Evolutionary conservation across 202 grass and related monocot species (phyloP), one percentile per base, ranked within the genome.

Genomic region (Musa balbisiana): DNA sequence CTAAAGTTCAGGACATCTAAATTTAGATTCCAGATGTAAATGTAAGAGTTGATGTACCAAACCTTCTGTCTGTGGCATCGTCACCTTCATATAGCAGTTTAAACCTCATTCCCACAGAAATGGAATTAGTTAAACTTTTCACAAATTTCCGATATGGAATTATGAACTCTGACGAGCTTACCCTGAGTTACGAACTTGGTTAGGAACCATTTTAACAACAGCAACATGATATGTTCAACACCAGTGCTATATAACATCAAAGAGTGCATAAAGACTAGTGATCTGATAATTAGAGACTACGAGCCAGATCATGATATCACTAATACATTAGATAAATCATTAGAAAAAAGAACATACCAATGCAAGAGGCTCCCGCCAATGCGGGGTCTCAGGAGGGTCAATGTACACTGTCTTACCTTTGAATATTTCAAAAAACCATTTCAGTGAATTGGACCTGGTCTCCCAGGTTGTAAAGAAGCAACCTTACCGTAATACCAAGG

Each of bases 31-130:
- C 25, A 80, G 73, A 71, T 2, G 83, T 55, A 55, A 64, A 68
- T 75, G 71, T 72, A 72, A 26, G 14, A 55, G 25, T 66, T 81
- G 67, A 55, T 68, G 4, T 0, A 29, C 27, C 55, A 80, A 76
- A 96, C 90, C 87, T 97, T 85, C 82, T 84, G 59, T 97, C 86
- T 23, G 90, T 76, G 77, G 90, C 84, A 85, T 92, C 93, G 53
- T 97, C 90, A 52, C 65, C 87, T 85, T 87, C 93, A 54, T 80
- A 91, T 67, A 79, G 80, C 93, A 91, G 80, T 82, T 88, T 97
- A 78, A 92, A 97, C 75, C 86, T 85, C 85, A 84, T 89, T 73
- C 93, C 93, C 69, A 76, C 64, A 67, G 87, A 87, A 82, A 97
- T 82, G 68, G 86, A 86, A 80, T 89, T 84, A 64, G 56, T 80